These are phyloP conservation scores for Talaromyces sp. DNA, from an alignment of 2,329 filamentous ascomycete genomes.

Conservation along the genomic window DNA sequence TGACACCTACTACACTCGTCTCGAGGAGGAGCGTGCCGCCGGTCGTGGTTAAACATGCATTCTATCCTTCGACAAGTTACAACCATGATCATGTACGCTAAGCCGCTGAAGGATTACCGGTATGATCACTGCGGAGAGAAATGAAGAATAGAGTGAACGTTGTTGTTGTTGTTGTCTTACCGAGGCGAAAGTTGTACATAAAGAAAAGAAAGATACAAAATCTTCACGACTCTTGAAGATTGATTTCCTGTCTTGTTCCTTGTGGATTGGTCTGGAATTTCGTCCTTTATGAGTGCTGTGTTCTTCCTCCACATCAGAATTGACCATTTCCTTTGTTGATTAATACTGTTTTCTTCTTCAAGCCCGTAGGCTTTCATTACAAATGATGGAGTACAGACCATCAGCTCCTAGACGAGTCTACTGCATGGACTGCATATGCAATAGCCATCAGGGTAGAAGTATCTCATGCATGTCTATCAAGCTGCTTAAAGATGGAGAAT, in stretches of 20 bases:
- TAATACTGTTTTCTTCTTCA: background rate
- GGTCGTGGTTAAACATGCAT: conserved; percentile 26
- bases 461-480: no score
- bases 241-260: no score
- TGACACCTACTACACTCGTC: conserved; percentile 59
- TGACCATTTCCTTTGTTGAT: conserved; percentile 3
- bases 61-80: background rate
- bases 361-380: no score
- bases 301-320: conserved; percentile 6
- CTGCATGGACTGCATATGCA: no score
- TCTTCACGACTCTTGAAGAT: background rate
- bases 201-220: conserved; percentile 4
- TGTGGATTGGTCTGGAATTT: background rate
- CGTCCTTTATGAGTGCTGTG: background rate
- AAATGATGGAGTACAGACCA: no score
- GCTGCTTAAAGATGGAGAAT: background rate
- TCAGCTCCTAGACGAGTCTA: no score
- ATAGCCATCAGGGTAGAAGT: no score
- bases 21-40: conserved; percentile 56
- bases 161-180: conserved; percentile 1
- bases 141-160: background rate
- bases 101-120: background rate
- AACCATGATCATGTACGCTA: conserved; percentile 8
- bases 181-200: background rate
- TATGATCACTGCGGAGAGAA: background rate